These are phyloP conservation scores for Amanita jacksonii DNA, from an alignment of 768 basidiomycete species.

Conservation along the genomic window DNA sequence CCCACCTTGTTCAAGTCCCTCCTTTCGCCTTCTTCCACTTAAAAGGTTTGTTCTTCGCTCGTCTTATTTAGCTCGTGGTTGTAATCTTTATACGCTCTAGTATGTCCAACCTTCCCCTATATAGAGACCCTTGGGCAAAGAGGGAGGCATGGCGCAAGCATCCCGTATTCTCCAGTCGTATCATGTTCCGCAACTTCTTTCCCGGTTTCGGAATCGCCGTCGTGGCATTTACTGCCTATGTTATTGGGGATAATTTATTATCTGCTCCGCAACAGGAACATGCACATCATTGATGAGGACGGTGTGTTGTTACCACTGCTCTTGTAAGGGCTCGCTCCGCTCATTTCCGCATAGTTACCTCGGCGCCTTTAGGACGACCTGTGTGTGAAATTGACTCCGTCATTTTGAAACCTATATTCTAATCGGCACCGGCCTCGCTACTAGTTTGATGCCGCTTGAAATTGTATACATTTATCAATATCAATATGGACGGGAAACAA, in stretches of 20 bases:
- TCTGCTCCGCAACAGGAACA: conserved; percentile 21
- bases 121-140: conserved; percentile 92
- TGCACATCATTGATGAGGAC: conserved; percentile 15
- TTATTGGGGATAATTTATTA: conserved; percentile 71
- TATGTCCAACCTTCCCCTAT: conserved; percentile 64
- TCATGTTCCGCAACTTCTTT: conserved; percentile 86
- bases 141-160: conserved; percentile 88
- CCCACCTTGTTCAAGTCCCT: neutral
- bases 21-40: neutral
- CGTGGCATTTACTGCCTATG: conserved; percentile 87
- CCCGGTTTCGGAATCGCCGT: conserved; percentile 93
- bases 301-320: neutral
- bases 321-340: neutral
- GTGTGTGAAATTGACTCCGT: neutral
- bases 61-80: conserved; percentile 8
- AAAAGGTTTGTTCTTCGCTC: conserved; percentile 5
- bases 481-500: too few species aligned
- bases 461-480: too few species aligned
- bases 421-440: too few species aligned
- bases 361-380: neutral
- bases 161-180: conserved; percentile 77
- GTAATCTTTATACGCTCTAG: conserved; percentile 13
- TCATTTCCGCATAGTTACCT: neutral
- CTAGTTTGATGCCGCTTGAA: too few species aligned
- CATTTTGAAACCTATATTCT: too few species aligned